Percentiles rank a stretch among this genome's conserved stretches.
phyloP scores from a whole-genome alignment of 106 monocot genomes.

The Hemerocallis citrina region DNA sequence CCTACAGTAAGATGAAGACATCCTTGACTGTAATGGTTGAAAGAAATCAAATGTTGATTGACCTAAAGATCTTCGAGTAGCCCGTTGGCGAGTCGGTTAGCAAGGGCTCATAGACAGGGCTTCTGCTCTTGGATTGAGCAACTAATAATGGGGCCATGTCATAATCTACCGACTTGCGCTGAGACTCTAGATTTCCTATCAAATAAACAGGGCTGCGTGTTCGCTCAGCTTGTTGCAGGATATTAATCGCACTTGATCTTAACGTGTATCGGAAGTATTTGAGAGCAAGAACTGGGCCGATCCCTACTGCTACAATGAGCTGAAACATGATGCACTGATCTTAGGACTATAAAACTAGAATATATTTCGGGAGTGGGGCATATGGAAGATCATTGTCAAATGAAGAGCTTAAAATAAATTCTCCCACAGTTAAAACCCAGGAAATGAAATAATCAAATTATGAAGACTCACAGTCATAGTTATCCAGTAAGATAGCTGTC shows the following conservation, averaged over 20 bases:
- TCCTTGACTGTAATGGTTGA: conserved; percentile 44
- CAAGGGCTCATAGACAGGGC: conserved; percentile 74
- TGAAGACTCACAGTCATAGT: conserved; percentile 63
- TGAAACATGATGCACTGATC: conserved; percentile 15
- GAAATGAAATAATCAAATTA: neutral
- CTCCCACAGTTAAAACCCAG: too few species aligned
- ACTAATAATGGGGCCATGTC: conserved; percentile 23
- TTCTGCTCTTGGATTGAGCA: conserved; percentile 41
- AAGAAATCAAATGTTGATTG: conserved; percentile 57
- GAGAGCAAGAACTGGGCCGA: conserved; percentile 81
- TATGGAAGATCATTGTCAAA: too few species aligned
- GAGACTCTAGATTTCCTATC: conserved; percentile 51
- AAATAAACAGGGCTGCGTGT: conserved; percentile 33
- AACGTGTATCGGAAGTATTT: conserved; percentile 86
- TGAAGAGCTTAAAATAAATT: too few species aligned
- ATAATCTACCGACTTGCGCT: conserved; percentile 38
- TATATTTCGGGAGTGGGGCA: too few species aligned
- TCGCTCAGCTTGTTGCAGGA: conserved; percentile 75
- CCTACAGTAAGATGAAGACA: conserved; percentile 50
- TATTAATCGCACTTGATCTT: conserved; percentile 61
- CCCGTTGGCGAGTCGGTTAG: conserved; percentile 63
- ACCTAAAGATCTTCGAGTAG: conserved; percentile 57
- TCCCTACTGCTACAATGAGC: conserved; percentile 69
- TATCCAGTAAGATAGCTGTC: conserved; percentile 85
- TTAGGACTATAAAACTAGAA: neutral